Conservation (phyloP, 257 asterid species). For the Solanum pennellii region DNA sequence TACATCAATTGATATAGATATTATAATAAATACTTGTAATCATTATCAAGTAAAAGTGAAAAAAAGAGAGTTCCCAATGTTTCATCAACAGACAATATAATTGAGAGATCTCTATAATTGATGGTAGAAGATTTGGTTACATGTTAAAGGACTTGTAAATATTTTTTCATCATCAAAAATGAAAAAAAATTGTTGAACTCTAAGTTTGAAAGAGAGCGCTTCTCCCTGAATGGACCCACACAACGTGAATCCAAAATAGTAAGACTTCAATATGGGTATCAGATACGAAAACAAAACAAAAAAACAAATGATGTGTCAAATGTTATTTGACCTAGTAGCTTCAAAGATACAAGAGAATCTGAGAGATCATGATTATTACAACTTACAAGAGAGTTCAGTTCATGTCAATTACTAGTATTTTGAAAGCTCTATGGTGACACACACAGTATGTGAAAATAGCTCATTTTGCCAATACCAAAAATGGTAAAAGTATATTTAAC, state of each 20-base stretch:
- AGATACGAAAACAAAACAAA: no score
- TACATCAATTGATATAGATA: background rate
- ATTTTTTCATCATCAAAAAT: background rate
- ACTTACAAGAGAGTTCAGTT: background rate
- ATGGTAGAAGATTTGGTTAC: background rate
- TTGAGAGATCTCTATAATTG: background rate
- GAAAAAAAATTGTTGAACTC: background rate
- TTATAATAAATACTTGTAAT: no score
- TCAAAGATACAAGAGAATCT: background rate
- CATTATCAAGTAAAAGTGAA: background rate
- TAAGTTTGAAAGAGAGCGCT: background rate
- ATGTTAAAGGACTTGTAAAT: background rate
- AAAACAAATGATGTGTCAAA: background rate
- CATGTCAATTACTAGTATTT: background rate
- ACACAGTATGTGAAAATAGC: background rate
- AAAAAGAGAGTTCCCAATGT: no score
- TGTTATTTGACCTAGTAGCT: background rate
- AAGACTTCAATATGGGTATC: rapidly evolving
- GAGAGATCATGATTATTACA: background rate
- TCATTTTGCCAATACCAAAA: background rate
- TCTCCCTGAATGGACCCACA: background rate
- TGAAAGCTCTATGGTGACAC: background rate
- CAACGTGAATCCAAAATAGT: rapidly evolving
- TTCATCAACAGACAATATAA: background rate
- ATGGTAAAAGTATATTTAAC: background rate